phyloP scores from a whole-genome alignment of 495 filamentous ascomycete species.

The Trichoderma virens region DNA sequence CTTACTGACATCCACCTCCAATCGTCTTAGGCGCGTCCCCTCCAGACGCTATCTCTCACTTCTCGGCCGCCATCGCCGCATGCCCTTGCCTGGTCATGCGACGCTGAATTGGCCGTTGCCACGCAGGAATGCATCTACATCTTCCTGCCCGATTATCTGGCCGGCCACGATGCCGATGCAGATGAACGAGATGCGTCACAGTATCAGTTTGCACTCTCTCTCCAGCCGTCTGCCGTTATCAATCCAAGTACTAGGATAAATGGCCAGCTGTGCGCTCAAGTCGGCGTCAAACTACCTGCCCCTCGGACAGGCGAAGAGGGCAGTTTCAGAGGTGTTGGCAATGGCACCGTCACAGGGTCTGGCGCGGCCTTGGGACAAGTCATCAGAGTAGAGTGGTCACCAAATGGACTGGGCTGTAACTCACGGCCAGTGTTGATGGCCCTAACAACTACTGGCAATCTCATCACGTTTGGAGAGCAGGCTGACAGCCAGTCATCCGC shows the following conservation, averaged over 20 bases:
- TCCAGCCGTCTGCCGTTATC: constrained; percentile 22
- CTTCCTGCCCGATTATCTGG: constrained; percentile 36
- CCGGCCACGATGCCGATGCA: constrained; percentile 10
- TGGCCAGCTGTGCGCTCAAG: constrained; percentile 23
- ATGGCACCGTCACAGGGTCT: constrained; percentile 32
- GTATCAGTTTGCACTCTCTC: constrained; percentile 23
- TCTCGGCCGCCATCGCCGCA: constrained; percentile 35
- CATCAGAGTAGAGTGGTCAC: constrained; percentile 37
- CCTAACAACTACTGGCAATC: constrained; percentile 29
- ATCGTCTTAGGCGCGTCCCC: constrained; percentile 24
- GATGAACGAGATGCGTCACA: constrained; percentile 16
- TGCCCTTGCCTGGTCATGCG: constrained; percentile 40
- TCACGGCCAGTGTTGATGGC: constrained; percentile 35
- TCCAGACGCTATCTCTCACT: constrained; percentile 35
- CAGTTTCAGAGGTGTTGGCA: constrained; percentile 27
- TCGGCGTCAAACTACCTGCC: constrained; percentile 15
- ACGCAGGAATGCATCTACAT: constrained; percentile 42
- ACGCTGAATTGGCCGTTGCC: constrained; percentile 38
- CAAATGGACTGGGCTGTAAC: constrained; percentile 36
- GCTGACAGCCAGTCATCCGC: constrained; percentile 17
- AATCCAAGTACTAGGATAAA: constrained; percentile 22
- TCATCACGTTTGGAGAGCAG: constrained; percentile 38
- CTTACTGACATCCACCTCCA: background rate
- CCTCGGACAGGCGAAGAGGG: constrained; percentile 17
- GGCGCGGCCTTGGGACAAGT: constrained; percentile 43